Base-by-base conservation (phyloP, 148 eudicot species). In the Cornus suecica region DNA sequence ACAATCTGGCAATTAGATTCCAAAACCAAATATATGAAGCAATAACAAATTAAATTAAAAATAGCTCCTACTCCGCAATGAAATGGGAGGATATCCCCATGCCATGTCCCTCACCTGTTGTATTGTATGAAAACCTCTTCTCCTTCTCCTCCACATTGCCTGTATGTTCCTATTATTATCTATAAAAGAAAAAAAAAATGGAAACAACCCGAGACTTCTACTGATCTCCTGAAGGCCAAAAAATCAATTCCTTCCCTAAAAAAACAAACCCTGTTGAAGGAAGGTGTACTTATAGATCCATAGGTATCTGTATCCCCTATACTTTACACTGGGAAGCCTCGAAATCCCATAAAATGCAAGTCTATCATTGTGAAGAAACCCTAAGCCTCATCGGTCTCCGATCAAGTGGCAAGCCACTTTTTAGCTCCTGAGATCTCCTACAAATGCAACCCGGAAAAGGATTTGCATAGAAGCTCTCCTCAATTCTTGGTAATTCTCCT, bases 401-500 rank as follows among this genome's bases (percentile, higher is more conserved):
- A 8, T 54, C 58, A 16, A 42, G 68, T n/a, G 10, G 58, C 58
- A 34, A 4, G 11, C 48, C 27, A 11, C 14, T 64, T 23, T 45
- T 58, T 62, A 67, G 26, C 61, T 69, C 51, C 67, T 65, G 74
- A 34, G 88, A 74, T 65, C 65, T 73, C 37, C 82, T 79, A 58
- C 97, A 92, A 26, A 92, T 65, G 52, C 97, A 92, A 67, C 92
- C 94, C 10, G 94, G 97, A 24, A 81, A 87, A 24, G 97, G 94
- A 77, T 92, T 92, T 37, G 94, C 90, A 37, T 90, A 88, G 41
- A 88, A 90, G 34, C 75, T 84, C 82, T 92, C 97, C 69, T 92
- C 94, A 0, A 81, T 31, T 54, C 83, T 75, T 2, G 92, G 92
- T 10, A 80, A 34, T 1, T 77, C 77, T 8, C 90, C 88, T 0